Evolutionary conservation across 1,284 basidiomycete species (phyloP), one percentile per base, ranked within the genome.

Genomic region (Trichosporon asahii): DNA sequence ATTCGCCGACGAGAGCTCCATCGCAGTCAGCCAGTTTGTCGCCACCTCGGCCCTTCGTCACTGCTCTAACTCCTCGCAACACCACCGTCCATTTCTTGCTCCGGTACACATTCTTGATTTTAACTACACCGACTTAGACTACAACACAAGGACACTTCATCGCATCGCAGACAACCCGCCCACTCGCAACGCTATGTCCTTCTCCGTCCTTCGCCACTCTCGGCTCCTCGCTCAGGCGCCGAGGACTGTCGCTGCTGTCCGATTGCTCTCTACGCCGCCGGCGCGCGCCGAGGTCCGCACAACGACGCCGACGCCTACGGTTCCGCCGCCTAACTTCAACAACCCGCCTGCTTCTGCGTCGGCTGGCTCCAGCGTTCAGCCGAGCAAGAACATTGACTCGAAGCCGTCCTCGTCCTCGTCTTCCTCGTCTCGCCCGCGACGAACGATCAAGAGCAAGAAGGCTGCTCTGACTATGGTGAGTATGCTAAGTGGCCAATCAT

Each of bases 381-480:
- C 64, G 15, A 65, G 40, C 27, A 31, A 31, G 57, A n/a, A 29
- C 27, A 29, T 61, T 18, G 57, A 61, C 57, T n/a, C 57, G 3
- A n/a, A 29, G 27, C 29, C 57, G 18, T 15, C 60, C 2, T 46
- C 72, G 0, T 66, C 70, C 2, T 53, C 49, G 2, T 53, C 49
- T 2, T 29, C 60, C 7, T 46, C 72, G 2, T 66, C 70, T 8
- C 64, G 73, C 35, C 70, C 72, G 69, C 70, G 75, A 68, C 73
- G 78, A 60, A 72, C 75, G 67, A 72, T 94, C 72, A 88, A 89
- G 71, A 86, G 92, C 0, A 88, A 89, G 74, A 95, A 94, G 84
- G 92, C 91, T 12, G 93, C 93, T 1, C 86, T 96, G 67, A 87
- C 88, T 1, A 89, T 97, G 75, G 94, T 95, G 77, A 79, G 91